Percentiles rank a stretch among this genome's conserved stretches.
phyloP scores from a whole-genome alignment of 2,329 filamentous ascomycete genomes.

The Didymella keratinophila region DNA sequence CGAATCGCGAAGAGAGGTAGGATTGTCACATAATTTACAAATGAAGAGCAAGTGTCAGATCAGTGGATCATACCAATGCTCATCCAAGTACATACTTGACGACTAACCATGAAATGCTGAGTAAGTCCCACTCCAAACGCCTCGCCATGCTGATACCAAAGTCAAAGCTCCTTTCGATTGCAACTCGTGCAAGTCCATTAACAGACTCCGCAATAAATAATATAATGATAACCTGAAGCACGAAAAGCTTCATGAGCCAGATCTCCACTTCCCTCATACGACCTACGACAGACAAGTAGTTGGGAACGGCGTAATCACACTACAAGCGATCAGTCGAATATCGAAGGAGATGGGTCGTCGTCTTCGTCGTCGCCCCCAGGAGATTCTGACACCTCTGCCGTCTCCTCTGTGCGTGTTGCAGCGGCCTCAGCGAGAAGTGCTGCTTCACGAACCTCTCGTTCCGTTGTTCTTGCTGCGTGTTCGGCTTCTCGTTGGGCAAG shows the following conservation, averaged over 20 bases:
- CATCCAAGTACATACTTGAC: neutral
- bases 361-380: neutral
- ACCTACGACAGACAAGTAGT: neutral
- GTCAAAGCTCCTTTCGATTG: neutral
- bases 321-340: neutral
- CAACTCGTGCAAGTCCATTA: neutral
- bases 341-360: neutral
- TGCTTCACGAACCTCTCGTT: neutral
- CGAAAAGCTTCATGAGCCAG: neutral
- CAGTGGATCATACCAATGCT: neutral
- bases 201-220: neutral
- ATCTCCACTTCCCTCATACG: neutral
- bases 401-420: neutral
- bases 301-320: too few relatives aligned
- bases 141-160: slow-evolving; percentile 3
- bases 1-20: too few relatives aligned
- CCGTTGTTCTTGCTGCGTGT: slow-evolving; percentile 1
- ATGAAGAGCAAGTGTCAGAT: too few relatives aligned
- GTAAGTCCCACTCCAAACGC: neutral
- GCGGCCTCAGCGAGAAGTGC: neutral
- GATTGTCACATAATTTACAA: too few relatives aligned
- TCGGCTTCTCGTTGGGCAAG: slow-evolving; percentile 5
- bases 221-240: neutral
- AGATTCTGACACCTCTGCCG: neutral
- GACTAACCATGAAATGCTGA: neutral